These are phyloP conservation scores for Phytophthora cactorum DNA, from an alignment of 352 stramenopile species.

Conservation along the genomic window DNA sequence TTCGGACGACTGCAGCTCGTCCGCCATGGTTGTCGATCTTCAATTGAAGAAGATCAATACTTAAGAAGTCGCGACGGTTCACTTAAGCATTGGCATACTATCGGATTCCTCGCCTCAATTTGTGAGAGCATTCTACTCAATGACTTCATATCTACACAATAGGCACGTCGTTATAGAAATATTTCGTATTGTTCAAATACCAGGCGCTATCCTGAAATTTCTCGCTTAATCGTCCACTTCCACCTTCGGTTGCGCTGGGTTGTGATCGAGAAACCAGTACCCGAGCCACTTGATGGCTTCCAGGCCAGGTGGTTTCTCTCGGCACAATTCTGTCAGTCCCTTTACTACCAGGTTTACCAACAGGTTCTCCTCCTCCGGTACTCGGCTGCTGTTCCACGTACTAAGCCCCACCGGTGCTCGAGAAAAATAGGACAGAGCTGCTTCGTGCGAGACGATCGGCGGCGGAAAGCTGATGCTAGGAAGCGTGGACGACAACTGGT, in stretches of 20 bases:
- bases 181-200: background rate
- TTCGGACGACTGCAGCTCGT: conserved; percentile 89
- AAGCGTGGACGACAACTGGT: conserved; percentile 72
- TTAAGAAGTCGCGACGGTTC: conserved; percentile 41
- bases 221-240: conserved; percentile 41
- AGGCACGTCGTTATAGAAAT: too few relatives aligned
- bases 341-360: conserved; percentile 76
- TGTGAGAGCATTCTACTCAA: too few relatives aligned
- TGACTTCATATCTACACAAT: too few relatives aligned
- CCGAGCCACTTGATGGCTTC: conserved; percentile 86
- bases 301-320: conserved; percentile 74
- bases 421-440: conserved; percentile 70
- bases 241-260: conserved; percentile 85
- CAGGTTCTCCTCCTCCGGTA: conserved; percentile 42
- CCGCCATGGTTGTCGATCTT: conserved; percentile 51
- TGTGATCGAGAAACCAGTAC: conserved; percentile 86
- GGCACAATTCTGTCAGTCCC: conserved; percentile 81
- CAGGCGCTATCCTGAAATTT: background rate
- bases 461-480: conserved; percentile 57
- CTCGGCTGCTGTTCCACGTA: conserved; percentile 51
- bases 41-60: conserved; percentile 1
- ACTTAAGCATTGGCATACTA: background rate
- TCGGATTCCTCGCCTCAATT: background rate
- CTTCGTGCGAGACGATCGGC: conserved; percentile 61
- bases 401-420: conserved; percentile 56